Conservation (phyloP, 306 rosid genomes). For the Glycine tomentella region DNA sequence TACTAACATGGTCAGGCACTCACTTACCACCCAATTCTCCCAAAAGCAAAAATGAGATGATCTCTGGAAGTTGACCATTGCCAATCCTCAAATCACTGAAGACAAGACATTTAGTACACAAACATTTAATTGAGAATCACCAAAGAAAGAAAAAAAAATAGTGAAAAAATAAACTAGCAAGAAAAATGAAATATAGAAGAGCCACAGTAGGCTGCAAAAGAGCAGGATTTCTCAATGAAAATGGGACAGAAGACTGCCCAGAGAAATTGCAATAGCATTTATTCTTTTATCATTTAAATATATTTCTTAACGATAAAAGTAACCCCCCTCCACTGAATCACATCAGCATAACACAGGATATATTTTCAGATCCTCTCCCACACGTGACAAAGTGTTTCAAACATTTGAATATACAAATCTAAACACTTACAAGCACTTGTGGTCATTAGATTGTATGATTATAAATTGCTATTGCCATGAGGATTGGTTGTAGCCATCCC, state of each 20-base stretch:
- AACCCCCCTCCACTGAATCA: slow-evolving; percentile 42
- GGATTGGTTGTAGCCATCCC: slow-evolving; percentile 70
- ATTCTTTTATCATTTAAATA: slow-evolving; percentile 47
- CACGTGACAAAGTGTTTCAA: slow-evolving; percentile 47
- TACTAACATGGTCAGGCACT: slow-evolving; percentile 50
- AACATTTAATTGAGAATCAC: neutral
- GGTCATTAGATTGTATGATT: slow-evolving; percentile 41
- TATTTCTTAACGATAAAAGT: slow-evolving; percentile 43
- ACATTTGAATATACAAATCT: slow-evolving; percentile 53
- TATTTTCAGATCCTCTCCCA: slow-evolving; percentile 40
- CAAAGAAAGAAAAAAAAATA: neutral
- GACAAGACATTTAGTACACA: slow-evolving; percentile 51
- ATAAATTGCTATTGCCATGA: slow-evolving; percentile 61
- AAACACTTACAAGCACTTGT: slow-evolving; percentile 55
- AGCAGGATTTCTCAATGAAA: slow-evolving; percentile 36
- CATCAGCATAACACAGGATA: slow-evolving; percentile 47
- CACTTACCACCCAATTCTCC: slow-evolving; percentile 62
- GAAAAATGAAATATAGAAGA: too few relatives aligned
- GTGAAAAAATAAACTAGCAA: neutral
- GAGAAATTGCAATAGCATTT: slow-evolving; percentile 42
- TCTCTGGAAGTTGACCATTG: slow-evolving; percentile 53
- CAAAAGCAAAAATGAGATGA: slow-evolving; percentile 50
- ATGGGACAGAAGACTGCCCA: slow-evolving; percentile 30
- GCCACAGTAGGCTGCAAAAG: neutral
- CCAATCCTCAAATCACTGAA: slow-evolving; percentile 64